Conservation (phyloP, 768 basidiomycete genomes). For the Mycena galericulata region DNA sequence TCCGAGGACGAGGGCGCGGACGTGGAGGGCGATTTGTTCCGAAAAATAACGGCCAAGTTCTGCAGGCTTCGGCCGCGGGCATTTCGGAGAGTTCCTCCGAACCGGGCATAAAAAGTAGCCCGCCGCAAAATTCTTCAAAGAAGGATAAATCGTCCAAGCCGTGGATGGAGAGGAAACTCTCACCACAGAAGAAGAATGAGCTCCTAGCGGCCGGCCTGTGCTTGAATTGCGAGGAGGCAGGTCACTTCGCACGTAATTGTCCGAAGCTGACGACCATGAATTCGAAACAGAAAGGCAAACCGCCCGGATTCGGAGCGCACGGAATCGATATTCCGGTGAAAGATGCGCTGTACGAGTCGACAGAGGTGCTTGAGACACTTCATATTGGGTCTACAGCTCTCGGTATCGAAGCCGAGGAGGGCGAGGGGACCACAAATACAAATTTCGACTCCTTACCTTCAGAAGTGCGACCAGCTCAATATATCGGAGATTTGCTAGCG, state of each 20-base stretch:
- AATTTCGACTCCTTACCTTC: not conserved
- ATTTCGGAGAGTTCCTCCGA: too few relatives aligned
- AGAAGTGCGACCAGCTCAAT: not conserved
- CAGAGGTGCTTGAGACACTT: not conserved
- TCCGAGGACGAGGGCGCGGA: too few relatives aligned
- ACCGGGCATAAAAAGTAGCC: too few relatives aligned
- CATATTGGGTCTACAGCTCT: not conserved
- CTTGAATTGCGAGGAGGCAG: conserved; percentile 1
- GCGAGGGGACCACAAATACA: not conserved
- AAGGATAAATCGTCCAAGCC: not conserved
- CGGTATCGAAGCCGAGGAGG: not conserved
- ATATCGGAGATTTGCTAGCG: not conserved
- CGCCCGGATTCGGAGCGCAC: not conserved
- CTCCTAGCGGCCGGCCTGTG: conserved; percentile 3
- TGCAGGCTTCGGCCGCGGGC: not conserved
- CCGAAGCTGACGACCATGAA: not conserved
- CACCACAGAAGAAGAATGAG: conserved; percentile 7
- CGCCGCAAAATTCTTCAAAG: not conserved
- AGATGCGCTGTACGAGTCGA: not conserved
- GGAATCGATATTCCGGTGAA: not conserved
- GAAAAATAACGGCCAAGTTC: not conserved
- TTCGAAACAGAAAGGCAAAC: conserved; percentile 3
- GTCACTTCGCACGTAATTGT: conserved; percentile 4
- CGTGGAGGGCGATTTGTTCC: too few relatives aligned
- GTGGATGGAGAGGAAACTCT: conserved; percentile 2